Conservation (phyloP, 148 eudicot genomes). For the Gaultheria prostrata region DNA sequence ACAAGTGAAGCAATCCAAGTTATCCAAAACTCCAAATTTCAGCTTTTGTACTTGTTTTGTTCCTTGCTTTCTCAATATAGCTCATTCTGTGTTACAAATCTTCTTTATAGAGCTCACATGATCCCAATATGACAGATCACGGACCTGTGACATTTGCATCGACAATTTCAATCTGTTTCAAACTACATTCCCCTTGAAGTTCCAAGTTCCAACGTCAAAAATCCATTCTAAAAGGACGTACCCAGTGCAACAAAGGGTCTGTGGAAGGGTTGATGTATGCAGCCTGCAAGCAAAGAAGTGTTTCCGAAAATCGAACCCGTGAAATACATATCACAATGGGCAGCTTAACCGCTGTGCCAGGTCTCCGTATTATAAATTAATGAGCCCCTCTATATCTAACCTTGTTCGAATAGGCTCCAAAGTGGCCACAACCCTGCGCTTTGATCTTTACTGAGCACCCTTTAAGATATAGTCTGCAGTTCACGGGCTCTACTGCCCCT, state of each 20-base stretch:
- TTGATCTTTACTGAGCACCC: conserved; percentile 8
- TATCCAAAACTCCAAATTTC: neutral
- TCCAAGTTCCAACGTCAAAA: neutral
- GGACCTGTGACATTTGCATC: neutral
- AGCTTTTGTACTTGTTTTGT: neutral
- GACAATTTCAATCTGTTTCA: neutral
- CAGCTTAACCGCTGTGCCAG: no score
- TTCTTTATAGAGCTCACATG: neutral
- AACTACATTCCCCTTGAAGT: neutral
- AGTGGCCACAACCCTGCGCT: neutral
- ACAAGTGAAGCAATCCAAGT: neutral
- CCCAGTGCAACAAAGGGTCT: no score
- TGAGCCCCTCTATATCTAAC: neutral
- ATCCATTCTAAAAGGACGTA: no score
- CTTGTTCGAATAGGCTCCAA: conserved; percentile 6
- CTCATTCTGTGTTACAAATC: neutral
- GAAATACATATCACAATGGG: no score
- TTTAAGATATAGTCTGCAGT: neutral
- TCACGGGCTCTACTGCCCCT: neutral
- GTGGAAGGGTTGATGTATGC: no score
- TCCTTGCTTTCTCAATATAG: neutral
- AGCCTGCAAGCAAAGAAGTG: no score
- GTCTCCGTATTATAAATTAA: no score
- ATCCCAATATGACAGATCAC: neutral
- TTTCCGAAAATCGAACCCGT: no score